These are phyloP conservation scores for Cordyceps cateniannulata DNA, from an alignment of 2,329 filamentous ascomycete species.

Conservation along the genomic window DNA sequence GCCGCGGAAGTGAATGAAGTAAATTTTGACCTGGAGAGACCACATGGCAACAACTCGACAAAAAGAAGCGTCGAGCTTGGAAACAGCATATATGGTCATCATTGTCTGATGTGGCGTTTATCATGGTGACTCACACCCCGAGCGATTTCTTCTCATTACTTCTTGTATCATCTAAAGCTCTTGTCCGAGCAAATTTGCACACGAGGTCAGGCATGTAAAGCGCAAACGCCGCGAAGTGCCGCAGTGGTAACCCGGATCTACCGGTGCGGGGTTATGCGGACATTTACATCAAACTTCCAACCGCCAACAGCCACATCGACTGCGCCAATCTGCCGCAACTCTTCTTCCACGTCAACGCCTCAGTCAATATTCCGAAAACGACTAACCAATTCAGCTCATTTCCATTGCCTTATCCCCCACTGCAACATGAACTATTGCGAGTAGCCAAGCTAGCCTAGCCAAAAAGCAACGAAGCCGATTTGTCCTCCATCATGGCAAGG, in stretches of 20 bases:
- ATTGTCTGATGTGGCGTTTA: background rate
- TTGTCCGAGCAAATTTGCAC: too few species aligned
- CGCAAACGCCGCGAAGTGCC: background rate
- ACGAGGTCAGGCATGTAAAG: background rate
- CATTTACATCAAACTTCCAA: background rate
- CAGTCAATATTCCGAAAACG: background rate
- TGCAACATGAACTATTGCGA: background rate
- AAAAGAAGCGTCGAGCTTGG: too few species aligned
- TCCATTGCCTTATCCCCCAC: background rate
- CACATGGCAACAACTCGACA: background rate
- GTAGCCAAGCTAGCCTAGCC: background rate
- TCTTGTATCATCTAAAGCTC: too few species aligned
- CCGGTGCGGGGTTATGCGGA: conserved; percentile 3
- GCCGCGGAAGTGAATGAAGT: background rate
- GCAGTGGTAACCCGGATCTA: background rate
- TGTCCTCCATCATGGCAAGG: background rate
- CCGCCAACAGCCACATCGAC: background rate
- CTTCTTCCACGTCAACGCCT: background rate
- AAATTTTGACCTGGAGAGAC: background rate
- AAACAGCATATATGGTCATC: background rate
- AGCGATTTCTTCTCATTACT: background rate
- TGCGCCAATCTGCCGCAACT: background rate
- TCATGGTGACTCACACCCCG: background rate
- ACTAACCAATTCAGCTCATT: background rate
- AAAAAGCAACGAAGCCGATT: background rate